Percentiles rank a stretch among this genome's conserved stretches.
Conservation (phyloP, 2,329 filamentous ascomycete genomes). For the Scedosporium aurantiacum region DNA sequence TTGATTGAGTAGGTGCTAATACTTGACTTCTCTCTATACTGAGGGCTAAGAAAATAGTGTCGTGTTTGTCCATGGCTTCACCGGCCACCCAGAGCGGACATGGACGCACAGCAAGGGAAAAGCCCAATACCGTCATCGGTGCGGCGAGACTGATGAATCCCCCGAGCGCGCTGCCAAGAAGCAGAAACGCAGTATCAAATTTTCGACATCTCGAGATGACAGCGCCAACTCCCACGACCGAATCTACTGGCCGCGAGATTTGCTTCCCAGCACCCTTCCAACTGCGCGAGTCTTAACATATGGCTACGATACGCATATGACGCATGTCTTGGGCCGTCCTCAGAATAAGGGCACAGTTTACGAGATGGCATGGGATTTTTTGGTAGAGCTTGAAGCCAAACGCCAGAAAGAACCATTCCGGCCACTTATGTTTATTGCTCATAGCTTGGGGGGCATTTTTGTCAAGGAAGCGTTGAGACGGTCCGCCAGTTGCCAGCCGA, state of each 20-base stretch:
- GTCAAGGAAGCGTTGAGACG: conserved; percentile 17
- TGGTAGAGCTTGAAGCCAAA: conserved; percentile 20
- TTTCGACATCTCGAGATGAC: neutral
- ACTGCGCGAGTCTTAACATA: conserved; percentile 18
- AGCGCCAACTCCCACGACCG: neutral
- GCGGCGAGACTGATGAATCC: neutral
- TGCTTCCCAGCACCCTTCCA: conserved; percentile 13
- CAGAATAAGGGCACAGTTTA: conserved; percentile 18
- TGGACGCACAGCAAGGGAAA: conserved; percentile 11
- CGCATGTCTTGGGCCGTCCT: conserved; percentile 13
- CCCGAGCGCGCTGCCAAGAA: neutral
- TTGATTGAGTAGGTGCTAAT: neutral
- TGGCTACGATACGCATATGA: conserved; percentile 19
- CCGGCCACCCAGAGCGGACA: conserved; percentile 14
- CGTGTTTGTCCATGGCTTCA: conserved; percentile 16
- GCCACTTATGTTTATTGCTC: conserved; percentile 20
- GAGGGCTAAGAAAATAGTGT: conserved; percentile 7
- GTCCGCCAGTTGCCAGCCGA: conserved; percentile 7
- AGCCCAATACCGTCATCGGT: neutral
- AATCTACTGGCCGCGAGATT: conserved; percentile 16
- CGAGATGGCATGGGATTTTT: conserved; percentile 22
- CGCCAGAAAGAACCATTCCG: conserved; percentile 13
- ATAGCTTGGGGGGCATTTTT: conserved; percentile 24
- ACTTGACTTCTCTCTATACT: neutral
- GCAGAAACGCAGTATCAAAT: neutral